Conservation (phyloP, 2,329 filamentous ascomycete genomes). For the Hypoxylon sp. region DNA sequence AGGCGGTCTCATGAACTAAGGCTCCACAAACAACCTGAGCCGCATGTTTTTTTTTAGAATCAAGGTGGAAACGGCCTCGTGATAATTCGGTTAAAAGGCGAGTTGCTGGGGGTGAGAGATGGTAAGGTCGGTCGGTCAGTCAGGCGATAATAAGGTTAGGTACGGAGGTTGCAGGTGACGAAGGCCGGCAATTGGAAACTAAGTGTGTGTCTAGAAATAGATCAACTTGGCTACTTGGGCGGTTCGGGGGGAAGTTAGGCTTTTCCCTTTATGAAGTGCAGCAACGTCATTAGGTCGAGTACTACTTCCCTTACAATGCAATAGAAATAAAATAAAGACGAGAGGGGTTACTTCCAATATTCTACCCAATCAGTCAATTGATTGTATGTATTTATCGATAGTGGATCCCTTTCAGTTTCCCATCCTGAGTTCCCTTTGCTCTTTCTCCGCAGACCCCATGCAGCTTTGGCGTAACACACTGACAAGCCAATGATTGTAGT, state of each 20-base stretch:
- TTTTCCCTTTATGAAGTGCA: constrained; percentile 35
- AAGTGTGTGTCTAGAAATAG: constrained; percentile 38
- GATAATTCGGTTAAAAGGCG: constrained; percentile 1
- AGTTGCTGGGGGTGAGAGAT: constrained; percentile 7
- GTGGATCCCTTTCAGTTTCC: constrained; percentile 12
- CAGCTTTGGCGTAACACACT: constrained; percentile 7
- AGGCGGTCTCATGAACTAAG: constrained; percentile 30
- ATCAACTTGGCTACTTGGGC: constrained; percentile 25
- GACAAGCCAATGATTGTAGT: neutral
- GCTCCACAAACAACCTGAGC: constrained; percentile 21
- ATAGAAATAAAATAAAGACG: constrained; percentile 29
- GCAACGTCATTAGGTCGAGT: constrained; percentile 34
- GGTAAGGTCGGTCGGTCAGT: constrained; percentile 34
- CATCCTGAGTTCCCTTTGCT: constrained; percentile 8
- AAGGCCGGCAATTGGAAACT: constrained; percentile 42
- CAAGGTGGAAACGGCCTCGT: constrained; percentile 14
- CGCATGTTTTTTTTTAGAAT: constrained; percentile 40
- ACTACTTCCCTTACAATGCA: constrained; percentile 28
- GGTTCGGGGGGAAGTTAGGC: constrained; percentile 34
- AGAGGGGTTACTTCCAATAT: constrained; percentile 32
- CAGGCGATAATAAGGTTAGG: constrained; percentile 38
- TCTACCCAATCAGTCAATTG: constrained; percentile 21
- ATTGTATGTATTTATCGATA: constrained; percentile 18
- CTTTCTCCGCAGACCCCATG: constrained; percentile 1
- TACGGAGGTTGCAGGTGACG: constrained; percentile 29